phyloP scores from a whole-genome alignment of 73 alveolate genomes.

The Uronychia setigera region DNA sequence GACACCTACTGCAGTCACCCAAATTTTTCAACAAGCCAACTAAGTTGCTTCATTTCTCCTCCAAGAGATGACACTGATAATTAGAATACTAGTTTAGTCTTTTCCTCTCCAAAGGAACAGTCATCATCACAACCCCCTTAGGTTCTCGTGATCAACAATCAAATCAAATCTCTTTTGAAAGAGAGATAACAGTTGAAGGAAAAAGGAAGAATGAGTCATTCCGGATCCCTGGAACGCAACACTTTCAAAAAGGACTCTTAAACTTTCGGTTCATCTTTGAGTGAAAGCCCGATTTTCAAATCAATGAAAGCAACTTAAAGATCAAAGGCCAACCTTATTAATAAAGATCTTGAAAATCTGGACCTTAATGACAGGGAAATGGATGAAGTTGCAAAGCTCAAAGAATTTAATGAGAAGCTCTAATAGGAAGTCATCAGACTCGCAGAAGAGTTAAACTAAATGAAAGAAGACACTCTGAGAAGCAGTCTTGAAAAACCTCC shows the following conservation, averaged over 20 bases:
- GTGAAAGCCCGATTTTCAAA: background rate
- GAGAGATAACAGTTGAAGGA: background rate
- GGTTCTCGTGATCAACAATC: background rate
- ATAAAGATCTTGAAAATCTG: no score
- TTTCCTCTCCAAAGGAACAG: background rate
- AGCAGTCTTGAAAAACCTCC: background rate
- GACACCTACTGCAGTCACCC: background rate
- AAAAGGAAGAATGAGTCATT: no score
- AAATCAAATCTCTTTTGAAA: background rate
- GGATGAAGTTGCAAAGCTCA: no score
- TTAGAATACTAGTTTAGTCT: background rate
- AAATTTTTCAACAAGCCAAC: background rate
- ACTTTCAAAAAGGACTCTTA: background rate
- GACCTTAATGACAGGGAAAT: no score
- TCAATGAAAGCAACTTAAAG: background rate
- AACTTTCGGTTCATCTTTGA: no score
- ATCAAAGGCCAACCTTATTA: no score
- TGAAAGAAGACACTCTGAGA: no score
- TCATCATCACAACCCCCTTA: background rate
- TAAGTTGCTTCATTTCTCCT: background rate
- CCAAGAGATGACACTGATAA: background rate
- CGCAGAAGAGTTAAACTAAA: background rate
- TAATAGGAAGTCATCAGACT: background rate
- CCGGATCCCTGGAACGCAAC: background rate
- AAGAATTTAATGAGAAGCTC: background rate